Conservation (phyloP, 169 alveolate genomes). For the Cryptosporidium viatorum region DNA sequence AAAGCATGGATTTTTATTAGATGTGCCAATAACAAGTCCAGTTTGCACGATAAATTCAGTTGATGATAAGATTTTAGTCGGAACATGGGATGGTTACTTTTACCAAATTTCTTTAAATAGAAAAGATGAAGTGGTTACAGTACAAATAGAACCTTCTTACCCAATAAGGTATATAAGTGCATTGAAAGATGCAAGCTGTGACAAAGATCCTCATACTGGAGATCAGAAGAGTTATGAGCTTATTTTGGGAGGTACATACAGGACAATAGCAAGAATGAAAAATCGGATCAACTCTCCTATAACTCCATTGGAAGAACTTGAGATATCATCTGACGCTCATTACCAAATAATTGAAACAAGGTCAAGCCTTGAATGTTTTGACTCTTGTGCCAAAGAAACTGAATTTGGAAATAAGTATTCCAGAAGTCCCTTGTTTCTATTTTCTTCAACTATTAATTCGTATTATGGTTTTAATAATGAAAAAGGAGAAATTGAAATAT, state of each 20-base stretch:
- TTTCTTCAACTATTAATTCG: conserved; percentile 37
- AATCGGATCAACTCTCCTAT: conserved; percentile 1
- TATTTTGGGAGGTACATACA: conserved; percentile 28
- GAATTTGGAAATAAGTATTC: neutral
- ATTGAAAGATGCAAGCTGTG: neutral
- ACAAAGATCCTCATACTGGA: neutral
- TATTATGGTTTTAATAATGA: conserved; percentile 37
- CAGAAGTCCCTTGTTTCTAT: conserved; percentile 15
- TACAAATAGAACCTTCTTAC: conserved; percentile 27
- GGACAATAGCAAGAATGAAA: neutral
- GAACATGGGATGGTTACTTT: conserved; percentile 65
- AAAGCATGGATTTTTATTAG: neutral
- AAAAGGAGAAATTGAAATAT: conserved; percentile 4
- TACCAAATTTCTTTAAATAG: neutral
- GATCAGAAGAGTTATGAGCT: conserved; percentile 18
- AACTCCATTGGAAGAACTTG: conserved; percentile 12
- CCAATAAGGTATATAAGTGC: conserved; percentile 62
- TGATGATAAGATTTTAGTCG: conserved; percentile 15
- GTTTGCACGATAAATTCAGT: conserved; percentile 28
- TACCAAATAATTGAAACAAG: conserved; percentile 39
- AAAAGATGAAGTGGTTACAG: neutral
- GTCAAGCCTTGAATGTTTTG: conserved; percentile 23
- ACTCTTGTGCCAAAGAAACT: neutral
- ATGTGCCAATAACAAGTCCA: conserved; percentile 49
- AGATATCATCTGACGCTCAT: conserved; percentile 16